Base-by-base conservation (phyloP, 805 yeast genomes). In the Clavispora vitiphila region DNA sequence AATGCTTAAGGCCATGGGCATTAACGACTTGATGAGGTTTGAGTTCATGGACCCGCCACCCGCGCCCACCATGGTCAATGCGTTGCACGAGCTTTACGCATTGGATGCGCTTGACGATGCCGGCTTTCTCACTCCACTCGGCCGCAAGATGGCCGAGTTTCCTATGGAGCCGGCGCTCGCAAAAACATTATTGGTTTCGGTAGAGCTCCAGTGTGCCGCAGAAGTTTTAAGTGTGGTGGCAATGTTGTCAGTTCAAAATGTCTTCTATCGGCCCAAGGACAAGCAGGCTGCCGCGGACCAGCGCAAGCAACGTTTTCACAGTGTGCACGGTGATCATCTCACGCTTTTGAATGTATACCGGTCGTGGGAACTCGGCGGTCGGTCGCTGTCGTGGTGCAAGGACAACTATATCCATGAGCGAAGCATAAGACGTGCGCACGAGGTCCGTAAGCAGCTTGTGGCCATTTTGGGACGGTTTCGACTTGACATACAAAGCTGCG, bases 41-140 rank as follows among this genome's bases (percentile, higher is more conserved):
- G 95, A 86, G 31, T 91, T 93, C 54, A 83, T 93, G 86, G 99
- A 93, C 58, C 81, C 87, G 10, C 99, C 99, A 0, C 80, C 88
- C 0, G 71, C 76, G n/a, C 82, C 78, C 41, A 69, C 90, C 0
- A 72, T 91, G 62, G 63, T 83, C 35, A 74, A 79, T 32, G 95
- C 99, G 0, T 63, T 93, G 41, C 90, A 87, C 56, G 91, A 86
- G 51, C 70, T 93, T 23, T 93, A 83, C 57, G 82, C 86, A 8
- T 64, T 93, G 24, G 85, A 86, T 20, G 96, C 97, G 0, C 63
- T 93, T 32, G 91, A 87, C 57, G 85, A 81, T 27, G 77, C 78
- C 16, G 96, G 97, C 1, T 58, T 61, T 36, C 68, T 95, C 38
- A 91, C 98, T 0, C 65, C 69, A 16, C 60, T 84, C 18, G 99